Base-by-base conservation (phyloP, 306 rosid genomes). In the Geum urbanum region DNA sequence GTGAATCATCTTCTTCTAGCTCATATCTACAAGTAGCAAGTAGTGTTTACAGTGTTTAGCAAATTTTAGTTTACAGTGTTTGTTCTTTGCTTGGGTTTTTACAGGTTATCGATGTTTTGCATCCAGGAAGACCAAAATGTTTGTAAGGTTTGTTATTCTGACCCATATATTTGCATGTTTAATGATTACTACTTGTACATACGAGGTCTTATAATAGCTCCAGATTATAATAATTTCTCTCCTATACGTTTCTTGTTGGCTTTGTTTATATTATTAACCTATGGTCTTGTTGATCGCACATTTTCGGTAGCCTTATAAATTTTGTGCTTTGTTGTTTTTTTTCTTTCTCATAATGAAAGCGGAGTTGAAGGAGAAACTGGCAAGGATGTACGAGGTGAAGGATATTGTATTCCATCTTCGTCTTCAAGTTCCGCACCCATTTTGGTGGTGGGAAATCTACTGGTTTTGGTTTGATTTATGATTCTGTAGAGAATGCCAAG, bases 391-490 rank as follows among this genome's bases (percentile, higher is more conserved):
- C 35, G 95, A 86, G 0, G 95, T 86, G 59, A 91, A 84, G 81
- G 97, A 88, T 74, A 70, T 89, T 89, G 6, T 86, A 88, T 62
- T 52, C 90, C 9, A 86, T 91, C 39, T 91, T 91, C 48, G 95
- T 88, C 59, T 91, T 86, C 84, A 86, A 88, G 73, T 91, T 91
- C 80, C 78, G 87, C 43, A 91, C 97, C 7, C 87, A 88, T 73
- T 88, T 91, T 76, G 97, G 97, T 49, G 97, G 97, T 18, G 97
- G 92, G 11, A 91, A 91, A 77, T 86, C 92, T 11, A 91, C 92
- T 6, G 97, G 90, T n/a, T 91, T 91, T 47, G 97, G 95, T 49
- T 79, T 91, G 84, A 91, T 91, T 55, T 91, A 90, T 56, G 96
- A 90, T 43, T 73, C 96, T 0, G 90, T 87, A 27, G 96, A 90